Percentiles rank a stretch among this genome's conserved stretches.
Conservation (phyloP, 140 eudicot genomes). For the Ambrosia hybrid region DNA sequence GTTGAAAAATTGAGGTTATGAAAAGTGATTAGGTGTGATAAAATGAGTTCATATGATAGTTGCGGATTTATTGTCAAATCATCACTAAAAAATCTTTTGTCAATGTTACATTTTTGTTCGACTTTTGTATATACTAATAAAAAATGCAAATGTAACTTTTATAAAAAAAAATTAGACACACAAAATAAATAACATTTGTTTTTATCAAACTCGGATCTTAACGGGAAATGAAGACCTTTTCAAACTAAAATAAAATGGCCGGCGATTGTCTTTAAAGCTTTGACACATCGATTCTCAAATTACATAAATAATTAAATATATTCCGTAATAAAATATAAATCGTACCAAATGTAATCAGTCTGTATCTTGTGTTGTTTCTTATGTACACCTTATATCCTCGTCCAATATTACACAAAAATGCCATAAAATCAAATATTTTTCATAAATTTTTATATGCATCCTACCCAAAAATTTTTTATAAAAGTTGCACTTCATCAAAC, state of each 20-base stretch:
- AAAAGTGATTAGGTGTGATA: too few relatives aligned
- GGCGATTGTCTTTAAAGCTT: slow-evolving; percentile 27
- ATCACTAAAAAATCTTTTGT: too few relatives aligned
- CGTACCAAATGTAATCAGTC: slow-evolving; percentile 15
- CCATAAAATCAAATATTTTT: slow-evolving; percentile 5
- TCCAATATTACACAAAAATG: slow-evolving; percentile 26
- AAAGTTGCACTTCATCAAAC: slow-evolving; percentile 6
- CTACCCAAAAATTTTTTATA: slow-evolving; percentile 4
- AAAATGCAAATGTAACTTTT: too few relatives aligned
- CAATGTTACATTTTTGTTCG: too few relatives aligned
- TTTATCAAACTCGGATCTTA: not conserved
- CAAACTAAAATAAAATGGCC: slow-evolving; percentile 29
- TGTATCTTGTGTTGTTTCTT: slow-evolving; percentile 35
- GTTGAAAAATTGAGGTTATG: too few relatives aligned
- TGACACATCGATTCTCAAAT: slow-evolving; percentile 7
- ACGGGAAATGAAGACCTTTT: slow-evolving; percentile 11
- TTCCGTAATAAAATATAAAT: too few relatives aligned
- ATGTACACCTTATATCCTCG: slow-evolving; percentile 27
- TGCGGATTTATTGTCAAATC: too few relatives aligned
- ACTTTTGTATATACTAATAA: too few relatives aligned
- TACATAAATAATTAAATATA: not conserved
- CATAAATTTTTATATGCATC: too few relatives aligned
- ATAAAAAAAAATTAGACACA: too few relatives aligned
- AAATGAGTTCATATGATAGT: too few relatives aligned
- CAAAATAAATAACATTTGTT: too few relatives aligned